A percentile compares a stretch with the other conserved stretches of the same genome.
Conservation (phyloP, 2,329 filamentous ascomycete species). For the Ophiostoma himal-ulmi region DNA sequence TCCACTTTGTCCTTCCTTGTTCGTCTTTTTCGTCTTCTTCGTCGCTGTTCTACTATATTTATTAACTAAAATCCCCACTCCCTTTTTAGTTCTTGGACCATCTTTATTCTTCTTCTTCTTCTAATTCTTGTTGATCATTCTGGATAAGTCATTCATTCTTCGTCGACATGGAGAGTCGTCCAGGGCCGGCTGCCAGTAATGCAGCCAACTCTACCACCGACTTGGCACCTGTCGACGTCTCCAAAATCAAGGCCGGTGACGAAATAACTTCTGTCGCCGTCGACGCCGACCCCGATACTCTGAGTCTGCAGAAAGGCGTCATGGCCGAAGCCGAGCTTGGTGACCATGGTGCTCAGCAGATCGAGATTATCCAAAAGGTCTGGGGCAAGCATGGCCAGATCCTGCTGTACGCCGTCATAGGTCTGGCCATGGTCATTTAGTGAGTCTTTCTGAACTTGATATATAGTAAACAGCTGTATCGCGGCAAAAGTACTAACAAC, state of each 20-base stretch:
- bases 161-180: neutral
- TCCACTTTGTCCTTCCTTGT: constrained; percentile 2
- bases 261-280: constrained; percentile 11
- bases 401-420: constrained; percentile 17
- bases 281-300: constrained; percentile 7
- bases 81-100: neutral
- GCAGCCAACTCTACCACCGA: neutral
- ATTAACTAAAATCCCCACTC: neutral
- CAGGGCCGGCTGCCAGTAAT: neutral
- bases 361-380: constrained; percentile 22
- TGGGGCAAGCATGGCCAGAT: constrained; percentile 23
- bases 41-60: neutral
- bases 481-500: neutral
- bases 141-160: neutral
- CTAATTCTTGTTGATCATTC: neutral
- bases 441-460: neutral
- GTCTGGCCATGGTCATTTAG: constrained; percentile 18
- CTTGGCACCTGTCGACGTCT: neutral
- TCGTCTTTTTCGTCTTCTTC: neutral
- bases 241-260: neutral
- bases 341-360: constrained; percentile 19
- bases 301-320: constrained; percentile 19
- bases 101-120: neutral
- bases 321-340: constrained; percentile 16
- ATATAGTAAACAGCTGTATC: too few species aligned